Evolutionary conservation across 768 basidiomycete species (phyloP), one percentile per base, ranked within the genome.

Genomic region (Dioszegia aurantiaca): DNA sequence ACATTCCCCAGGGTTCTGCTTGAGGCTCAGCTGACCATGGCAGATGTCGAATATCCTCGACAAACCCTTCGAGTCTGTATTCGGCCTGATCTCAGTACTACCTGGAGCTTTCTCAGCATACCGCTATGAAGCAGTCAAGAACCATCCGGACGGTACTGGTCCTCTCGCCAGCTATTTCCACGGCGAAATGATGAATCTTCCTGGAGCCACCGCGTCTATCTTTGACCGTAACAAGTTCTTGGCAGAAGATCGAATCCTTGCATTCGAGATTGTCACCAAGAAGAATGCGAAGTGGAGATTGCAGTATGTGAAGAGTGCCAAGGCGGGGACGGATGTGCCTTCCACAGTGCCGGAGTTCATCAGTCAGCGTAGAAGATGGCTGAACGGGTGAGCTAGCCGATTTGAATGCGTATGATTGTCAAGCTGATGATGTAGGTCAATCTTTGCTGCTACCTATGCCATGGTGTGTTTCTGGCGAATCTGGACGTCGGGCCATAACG

Each of bases 181-280:
- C 41, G 71, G 71, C n/a, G 71, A 73, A 31, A 62, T 68, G 60
- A 73, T 73, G 71, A 70, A 68, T 48, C 61, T 68, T 3, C 71
- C 71, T 28, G 71, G 71, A 3, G 66, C 66, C 1, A 62, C 60
- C 8, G 71, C 71, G 1, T 60, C 57, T 16, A 60, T 62, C 28
- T 46, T 74, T 79, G 83, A 90, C 77, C 82, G 89, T 40, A 92
- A 91, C 80, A 92, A 90, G 87, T 92, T 90, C 40, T 56, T 57
- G 42, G 49, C 53, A 28, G 52, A 59, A 36, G 61, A 62, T 33
- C 42, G 61, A 16, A 62, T 62, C 21, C 41, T 62, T 3, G 61
- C 61, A 6, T 62, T 62, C 59, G 70, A 73, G 56, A 73, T 73
- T 55, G 71, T 73, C 14, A 51, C 57, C 31, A 73, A 73, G 56